These are phyloP conservation scores for Circinella minor DNA, from an alignment of 371 early-diverging fungal species.

Conservation along the genomic window DNA sequence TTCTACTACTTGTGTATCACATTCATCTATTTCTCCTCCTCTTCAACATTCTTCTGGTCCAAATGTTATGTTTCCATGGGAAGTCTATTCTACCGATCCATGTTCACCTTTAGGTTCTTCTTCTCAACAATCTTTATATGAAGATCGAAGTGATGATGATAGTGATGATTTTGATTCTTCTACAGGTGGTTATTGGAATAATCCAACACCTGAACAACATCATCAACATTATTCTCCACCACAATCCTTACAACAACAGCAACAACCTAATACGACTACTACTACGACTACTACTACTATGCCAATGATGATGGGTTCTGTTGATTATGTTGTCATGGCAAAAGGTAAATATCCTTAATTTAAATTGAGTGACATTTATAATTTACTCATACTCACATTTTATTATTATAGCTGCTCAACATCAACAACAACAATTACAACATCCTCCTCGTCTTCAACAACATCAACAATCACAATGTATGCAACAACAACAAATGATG, in stretches of 20 bases:
- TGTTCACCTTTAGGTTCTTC: not conserved
- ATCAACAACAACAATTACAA: not conserved
- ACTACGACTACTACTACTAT: not conserved
- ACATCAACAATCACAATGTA: not conserved
- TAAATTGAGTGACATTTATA: too few relatives aligned
- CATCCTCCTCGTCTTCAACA: not conserved
- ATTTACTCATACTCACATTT: too few relatives aligned
- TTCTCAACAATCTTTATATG: conserved; percentile 4
- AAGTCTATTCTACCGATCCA: not conserved
- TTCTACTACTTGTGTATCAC: not conserved
- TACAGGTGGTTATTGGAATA: not conserved
- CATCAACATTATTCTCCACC: not conserved
- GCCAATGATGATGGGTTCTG: not conserved
- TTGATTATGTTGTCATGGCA: not conserved
- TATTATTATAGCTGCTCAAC: too few relatives aligned
- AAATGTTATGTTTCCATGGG: not conserved
- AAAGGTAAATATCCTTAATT: not conserved
- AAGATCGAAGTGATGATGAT: not conserved
- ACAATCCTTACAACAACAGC: too few relatives aligned
- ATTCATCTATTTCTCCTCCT: too few relatives aligned
- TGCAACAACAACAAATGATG: conserved; percentile 4
- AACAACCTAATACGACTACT: too few relatives aligned
- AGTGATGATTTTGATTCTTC: not conserved
- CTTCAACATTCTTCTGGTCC: not conserved
- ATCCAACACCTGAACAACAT: not conserved